Conservation (phyloP, 2,329 filamentous ascomycete genomes). For the Aspergillus sclerotialis region DNA sequence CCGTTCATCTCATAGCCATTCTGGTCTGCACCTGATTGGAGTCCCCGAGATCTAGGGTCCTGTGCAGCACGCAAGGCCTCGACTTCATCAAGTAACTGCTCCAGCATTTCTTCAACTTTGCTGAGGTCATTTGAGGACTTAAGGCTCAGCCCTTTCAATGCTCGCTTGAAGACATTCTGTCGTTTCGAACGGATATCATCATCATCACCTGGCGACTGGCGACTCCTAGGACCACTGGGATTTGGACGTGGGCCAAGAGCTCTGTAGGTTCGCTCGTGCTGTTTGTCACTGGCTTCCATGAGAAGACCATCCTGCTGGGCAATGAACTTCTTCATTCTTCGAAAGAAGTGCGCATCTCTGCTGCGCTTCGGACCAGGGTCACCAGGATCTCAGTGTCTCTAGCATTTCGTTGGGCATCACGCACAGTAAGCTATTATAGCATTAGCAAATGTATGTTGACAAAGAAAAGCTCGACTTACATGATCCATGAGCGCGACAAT, state of each 20-base stretch:
- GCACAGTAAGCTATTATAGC: conserved; percentile 68
- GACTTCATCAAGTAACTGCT: conserved; percentile 85
- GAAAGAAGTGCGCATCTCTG: conserved; percentile 95
- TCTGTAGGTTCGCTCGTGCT: conserved; percentile 79
- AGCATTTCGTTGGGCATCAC: conserved; percentile 92
- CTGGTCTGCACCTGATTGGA: conserved; percentile 57
- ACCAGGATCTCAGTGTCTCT: conserved; percentile 94
- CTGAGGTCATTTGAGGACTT: conserved; percentile 83
- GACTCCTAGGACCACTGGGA: conserved; percentile 53
- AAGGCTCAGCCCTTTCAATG: conserved; percentile 81
- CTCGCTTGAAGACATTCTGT: conserved; percentile 86
- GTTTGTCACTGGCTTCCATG: conserved; percentile 77
- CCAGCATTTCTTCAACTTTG: conserved; percentile 85
- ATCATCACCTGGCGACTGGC: conserved; percentile 44
- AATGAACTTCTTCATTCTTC: conserved; percentile 92
- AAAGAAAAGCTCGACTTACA: conserved; percentile 41
- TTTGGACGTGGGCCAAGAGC: conserved; percentile 79
- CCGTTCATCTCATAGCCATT: conserved; percentile 79
- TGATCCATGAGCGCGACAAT: conserved; percentile 98
- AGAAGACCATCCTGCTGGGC: conserved; percentile 84
- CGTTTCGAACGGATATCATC: conserved; percentile 64
- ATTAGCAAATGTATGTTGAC: conserved; percentile 18
- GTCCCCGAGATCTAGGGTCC: conserved; percentile 29
- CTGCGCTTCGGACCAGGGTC: conserved; percentile 83
- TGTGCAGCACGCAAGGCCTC: conserved; percentile 66